phyloP scores from a whole-genome alignment of 805 yeast genomes.

The Schwanniomyces polymorphus region DNA sequence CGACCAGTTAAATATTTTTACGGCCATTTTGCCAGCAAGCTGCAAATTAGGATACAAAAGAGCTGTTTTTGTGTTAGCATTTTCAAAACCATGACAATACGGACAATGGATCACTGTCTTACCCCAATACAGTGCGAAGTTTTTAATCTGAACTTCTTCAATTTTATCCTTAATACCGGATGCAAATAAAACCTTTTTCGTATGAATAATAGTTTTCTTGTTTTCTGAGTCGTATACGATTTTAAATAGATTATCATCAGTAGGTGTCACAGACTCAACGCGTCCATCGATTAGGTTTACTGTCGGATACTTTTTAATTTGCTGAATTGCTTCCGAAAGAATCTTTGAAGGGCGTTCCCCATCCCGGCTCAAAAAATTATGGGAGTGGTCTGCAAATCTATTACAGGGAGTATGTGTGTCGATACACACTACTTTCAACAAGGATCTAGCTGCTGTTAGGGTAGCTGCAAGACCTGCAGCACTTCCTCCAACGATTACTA shows the following conservation, averaged over 20 bases:
- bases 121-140: conserved; percentile 14
- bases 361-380: conserved; percentile 11
- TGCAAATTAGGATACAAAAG: conserved; percentile 1
- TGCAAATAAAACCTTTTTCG: conserved; percentile 9
- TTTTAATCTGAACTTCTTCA: conserved; percentile 5
- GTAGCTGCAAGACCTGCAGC: conserved; percentile 11
- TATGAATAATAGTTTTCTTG: not conserved
- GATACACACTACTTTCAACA: conserved; percentile 8
- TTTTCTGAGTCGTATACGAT: not conserved
- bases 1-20: conserved; percentile 9
- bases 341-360: conserved; percentile 9
- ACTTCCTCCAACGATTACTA: conserved; percentile 12
- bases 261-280: not conserved
- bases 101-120: conserved; percentile 10
- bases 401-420: conserved; percentile 12
- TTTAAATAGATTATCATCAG: not conserved
- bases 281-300: not conserved
- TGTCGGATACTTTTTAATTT: not conserved
- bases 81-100: conserved; percentile 14
- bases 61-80: conserved; percentile 7
- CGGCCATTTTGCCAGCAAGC: conserved; percentile 3
- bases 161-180: conserved; percentile 11
- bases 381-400: conserved; percentile 11
- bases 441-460: conserved; percentile 8
- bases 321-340: not conserved